Evolutionary conservation across 1,284 basidiomycete species (phyloP).

Genomic region (Ceratobasidium sp.): DNA sequence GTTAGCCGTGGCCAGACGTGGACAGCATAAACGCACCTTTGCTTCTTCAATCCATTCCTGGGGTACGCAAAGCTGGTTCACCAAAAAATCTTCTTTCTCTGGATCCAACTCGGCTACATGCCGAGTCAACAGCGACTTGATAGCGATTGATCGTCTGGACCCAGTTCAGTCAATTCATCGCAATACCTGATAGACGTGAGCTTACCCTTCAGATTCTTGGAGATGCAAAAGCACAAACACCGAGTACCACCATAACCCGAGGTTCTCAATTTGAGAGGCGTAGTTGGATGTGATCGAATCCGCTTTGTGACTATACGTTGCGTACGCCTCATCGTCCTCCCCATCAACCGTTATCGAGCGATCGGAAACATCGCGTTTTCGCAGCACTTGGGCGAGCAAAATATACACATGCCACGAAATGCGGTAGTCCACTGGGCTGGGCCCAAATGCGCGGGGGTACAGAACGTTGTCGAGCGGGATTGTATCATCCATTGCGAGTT

Average conservation of each 20-base stretch:
- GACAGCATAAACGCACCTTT: constrained; percentile 63
- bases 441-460: constrained; percentile 76
- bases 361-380: constrained; percentile 87
- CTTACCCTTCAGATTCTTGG: constrained; percentile 79
- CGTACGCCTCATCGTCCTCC: constrained; percentile 60
- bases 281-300: constrained; percentile 87
- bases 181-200: constrained; percentile 47
- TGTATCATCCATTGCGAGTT: constrained; percentile 69
- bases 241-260: constrained; percentile 86
- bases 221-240: constrained; percentile 92
- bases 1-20: background rate
- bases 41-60: constrained; percentile 88
- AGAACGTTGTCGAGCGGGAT: constrained; percentile 62
- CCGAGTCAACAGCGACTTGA: constrained; percentile 83
- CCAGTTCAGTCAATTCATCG: constrained; percentile 50
- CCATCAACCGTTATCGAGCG: constrained; percentile 57
- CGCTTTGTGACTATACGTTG: constrained; percentile 73
- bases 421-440: constrained; percentile 82
- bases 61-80: constrained; percentile 83
- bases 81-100: constrained; percentile 77
- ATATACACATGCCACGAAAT: constrained; percentile 95
- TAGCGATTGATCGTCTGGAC: constrained; percentile 74
- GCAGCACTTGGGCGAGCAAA: constrained; percentile 83
- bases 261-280: constrained; percentile 85
- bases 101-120: constrained; percentile 75